Conservation (phyloP, 1,284 basidiomycete species). For the Cystobasidium slooffiae region DNA sequence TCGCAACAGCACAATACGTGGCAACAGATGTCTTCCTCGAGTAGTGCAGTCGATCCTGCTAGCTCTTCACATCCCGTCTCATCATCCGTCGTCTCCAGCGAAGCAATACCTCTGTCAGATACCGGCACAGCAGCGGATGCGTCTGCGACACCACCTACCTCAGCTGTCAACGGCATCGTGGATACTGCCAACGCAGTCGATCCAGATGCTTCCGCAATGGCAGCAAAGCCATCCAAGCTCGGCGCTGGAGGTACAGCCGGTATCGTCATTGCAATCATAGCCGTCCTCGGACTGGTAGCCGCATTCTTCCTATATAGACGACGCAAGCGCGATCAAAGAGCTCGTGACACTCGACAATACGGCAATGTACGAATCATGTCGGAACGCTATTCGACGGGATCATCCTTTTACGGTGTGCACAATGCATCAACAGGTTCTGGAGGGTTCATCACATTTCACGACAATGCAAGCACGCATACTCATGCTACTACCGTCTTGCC, state of each 20-base stretch:
- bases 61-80: not conserved
- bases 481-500: conserved; percentile 1
- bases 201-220: not conserved
- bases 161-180: not conserved
- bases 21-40: conserved; percentile 24
- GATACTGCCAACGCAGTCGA: conserved; percentile 4
- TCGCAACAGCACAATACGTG: conserved; percentile 18
- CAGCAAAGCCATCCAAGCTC: conserved; percentile 3
- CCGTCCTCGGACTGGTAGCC: conserved; percentile 13
- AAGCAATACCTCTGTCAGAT: not conserved
- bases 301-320: conserved; percentile 14
- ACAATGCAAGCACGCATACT: conserved; percentile 34
- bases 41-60: not conserved
- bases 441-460: conserved; percentile 36
- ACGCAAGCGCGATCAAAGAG: conserved; percentile 6
- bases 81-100: not conserved
- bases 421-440: conserved; percentile 20
- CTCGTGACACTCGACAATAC: not conserved
- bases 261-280: conserved; percentile 19
- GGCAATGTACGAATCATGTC: conserved; percentile 9
- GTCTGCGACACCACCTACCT: not conserved
- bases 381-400: conserved; percentile 20
- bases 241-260: conserved; percentile 25
- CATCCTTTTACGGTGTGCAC: conserved; percentile 4
- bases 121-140: not conserved